A percentile compares a stretch with the other conserved stretches of the same genome.
Evolutionary conservation across 2,329 filamentous ascomycete genomes (phyloP).

Genomic region (Pyrenophora teres): DNA sequence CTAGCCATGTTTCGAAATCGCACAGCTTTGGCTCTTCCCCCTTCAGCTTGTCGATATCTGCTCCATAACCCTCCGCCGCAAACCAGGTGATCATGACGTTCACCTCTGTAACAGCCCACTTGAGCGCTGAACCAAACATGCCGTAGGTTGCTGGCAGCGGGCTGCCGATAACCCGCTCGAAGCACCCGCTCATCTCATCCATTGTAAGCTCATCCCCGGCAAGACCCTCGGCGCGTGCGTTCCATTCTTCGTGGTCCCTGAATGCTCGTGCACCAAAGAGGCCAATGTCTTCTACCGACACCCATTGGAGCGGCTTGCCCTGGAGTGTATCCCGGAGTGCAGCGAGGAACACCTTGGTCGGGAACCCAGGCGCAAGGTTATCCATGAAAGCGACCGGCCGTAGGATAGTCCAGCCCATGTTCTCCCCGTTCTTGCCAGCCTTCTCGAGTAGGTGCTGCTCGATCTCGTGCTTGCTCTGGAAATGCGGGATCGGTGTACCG

Average conservation of each 20-base stretch:
- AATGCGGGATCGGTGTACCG: slow-evolving; percentile 60
- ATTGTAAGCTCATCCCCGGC: slow-evolving; percentile 60
- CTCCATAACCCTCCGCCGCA: slow-evolving; percentile 52
- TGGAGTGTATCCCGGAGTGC: slow-evolving; percentile 50
- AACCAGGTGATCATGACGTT: slow-evolving; percentile 60
- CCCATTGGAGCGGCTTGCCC: slow-evolving; percentile 50
- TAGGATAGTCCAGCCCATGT: slow-evolving; percentile 65
- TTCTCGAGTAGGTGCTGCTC: slow-evolving; percentile 63
- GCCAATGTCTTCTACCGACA: slow-evolving; percentile 56
- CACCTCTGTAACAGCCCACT: slow-evolving; percentile 52
- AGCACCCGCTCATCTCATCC: slow-evolving; percentile 52
- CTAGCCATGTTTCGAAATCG: slow-evolving; percentile 56
- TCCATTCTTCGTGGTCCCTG: slow-evolving; percentile 51
- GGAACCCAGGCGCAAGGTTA: slow-evolving; percentile 56
- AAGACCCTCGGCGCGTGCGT: slow-evolving; percentile 53
- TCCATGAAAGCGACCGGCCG: slow-evolving; percentile 68
- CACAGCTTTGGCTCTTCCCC: slow-evolving; percentile 53
- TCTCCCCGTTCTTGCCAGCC: slow-evolving; percentile 47
- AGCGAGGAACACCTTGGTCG: slow-evolving; percentile 56
- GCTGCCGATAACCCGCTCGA: slow-evolving; percentile 53
- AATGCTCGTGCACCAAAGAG: slow-evolving; percentile 58
- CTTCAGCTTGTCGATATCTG: slow-evolving; percentile 52
- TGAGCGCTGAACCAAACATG: slow-evolving; percentile 48
- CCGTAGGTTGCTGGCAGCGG: slow-evolving; percentile 51
- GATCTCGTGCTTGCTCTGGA: slow-evolving; percentile 64